Percentiles rank a stretch among this genome's conserved stretches.
Conservation (phyloP, 257 asterid genomes). For the Jaltomata sinuosa region DNA sequence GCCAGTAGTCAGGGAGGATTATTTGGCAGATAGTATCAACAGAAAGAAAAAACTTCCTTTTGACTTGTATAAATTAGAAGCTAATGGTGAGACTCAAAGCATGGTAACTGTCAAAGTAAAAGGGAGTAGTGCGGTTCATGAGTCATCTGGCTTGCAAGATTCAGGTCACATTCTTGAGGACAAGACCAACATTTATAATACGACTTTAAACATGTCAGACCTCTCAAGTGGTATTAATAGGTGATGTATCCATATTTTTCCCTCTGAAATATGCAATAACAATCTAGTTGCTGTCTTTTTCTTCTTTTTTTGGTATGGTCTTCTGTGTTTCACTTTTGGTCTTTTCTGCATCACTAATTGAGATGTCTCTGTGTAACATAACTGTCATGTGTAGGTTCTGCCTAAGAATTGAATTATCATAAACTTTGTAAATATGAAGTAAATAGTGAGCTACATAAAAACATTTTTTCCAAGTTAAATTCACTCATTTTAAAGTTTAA, state of each 20-base stretch:
- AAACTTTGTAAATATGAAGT: not conserved
- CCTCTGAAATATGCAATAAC: not conserved
- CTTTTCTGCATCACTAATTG: not conserved
- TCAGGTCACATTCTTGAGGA: slow-evolving; percentile 93
- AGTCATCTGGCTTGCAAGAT: slow-evolving; percentile 84
- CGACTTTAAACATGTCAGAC: slow-evolving; percentile 88
- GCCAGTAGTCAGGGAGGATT: slow-evolving; percentile 81
- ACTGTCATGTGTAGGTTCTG: not conserved
- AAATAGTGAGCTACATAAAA: not conserved
- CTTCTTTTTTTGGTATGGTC: not conserved
- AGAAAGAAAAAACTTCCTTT: slow-evolving; percentile 78
- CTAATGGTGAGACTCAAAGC: slow-evolving; percentile 40
- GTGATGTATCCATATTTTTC: slow-evolving; percentile 19
- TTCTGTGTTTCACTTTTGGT: not conserved
- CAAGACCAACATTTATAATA: slow-evolving; percentile 72
- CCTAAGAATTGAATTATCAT: not conserved
- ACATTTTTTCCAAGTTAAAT: not conserved
- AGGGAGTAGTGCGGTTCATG: slow-evolving; percentile 94
- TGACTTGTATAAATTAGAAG: slow-evolving; percentile 56
- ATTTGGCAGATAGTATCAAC: slow-evolving; percentile 62
- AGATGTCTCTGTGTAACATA: not conserved
- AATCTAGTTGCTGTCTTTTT: not conserved
- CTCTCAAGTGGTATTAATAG: slow-evolving; percentile 86
- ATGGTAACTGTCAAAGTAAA: slow-evolving; percentile 80
- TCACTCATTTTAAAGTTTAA: not conserved